Base-by-base conservation (phyloP, 192 early-diverging fungal species). In the Backusella tarrabulga region DNA sequence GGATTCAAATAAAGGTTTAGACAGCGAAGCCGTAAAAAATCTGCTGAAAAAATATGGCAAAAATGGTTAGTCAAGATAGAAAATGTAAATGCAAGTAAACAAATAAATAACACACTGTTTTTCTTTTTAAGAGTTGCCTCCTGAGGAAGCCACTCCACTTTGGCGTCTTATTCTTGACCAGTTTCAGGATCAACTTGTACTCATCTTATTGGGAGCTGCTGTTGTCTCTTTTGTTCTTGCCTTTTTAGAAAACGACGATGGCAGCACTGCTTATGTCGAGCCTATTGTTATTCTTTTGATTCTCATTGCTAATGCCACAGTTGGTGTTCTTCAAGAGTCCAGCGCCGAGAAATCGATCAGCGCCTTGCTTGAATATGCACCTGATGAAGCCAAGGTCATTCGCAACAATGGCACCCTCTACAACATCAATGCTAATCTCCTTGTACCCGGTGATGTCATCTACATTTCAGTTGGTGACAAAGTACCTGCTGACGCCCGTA, bases 371-470 rank as follows among this genome's bases (percentile, higher is more conserved):
- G 95, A 98, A 80, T 98, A 97, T 85, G 93, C 97, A 34, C 96
- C 97, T 38, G 97, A 99, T 86, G 96, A 95, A 85, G 94, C 96
- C 79, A 94, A 92, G 54, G 96, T 97, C 23, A 74, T 99, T 40
- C 92, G 97, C 71, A 86, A 93, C 69, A 86, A 93, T 78, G 94
- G 95, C 38, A 42, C 79, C 15, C 74, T 90, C 9, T 46, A 78
- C 38, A 95, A 91, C 83, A 88, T 97, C 44, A 72, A 91, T 40
- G 90, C 97, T 12, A 74, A 84, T 12, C 90, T 95, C 34, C 85
- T 99, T 44, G 97, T 99, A 26, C 98, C 97, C n/a, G 98, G 98
- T 72, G 98, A 99, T 88, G 93, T 99, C 73, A 89, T 99, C 54
- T 90, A 90, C 67, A 82, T 99, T 68, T 85, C 94, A 74, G 94